A percentile compares a stretch with the other conserved stretches of the same genome.
phyloP scores from a whole-genome alignment of 352 stramenopile species.

The Phytophthora rubi region DNA sequence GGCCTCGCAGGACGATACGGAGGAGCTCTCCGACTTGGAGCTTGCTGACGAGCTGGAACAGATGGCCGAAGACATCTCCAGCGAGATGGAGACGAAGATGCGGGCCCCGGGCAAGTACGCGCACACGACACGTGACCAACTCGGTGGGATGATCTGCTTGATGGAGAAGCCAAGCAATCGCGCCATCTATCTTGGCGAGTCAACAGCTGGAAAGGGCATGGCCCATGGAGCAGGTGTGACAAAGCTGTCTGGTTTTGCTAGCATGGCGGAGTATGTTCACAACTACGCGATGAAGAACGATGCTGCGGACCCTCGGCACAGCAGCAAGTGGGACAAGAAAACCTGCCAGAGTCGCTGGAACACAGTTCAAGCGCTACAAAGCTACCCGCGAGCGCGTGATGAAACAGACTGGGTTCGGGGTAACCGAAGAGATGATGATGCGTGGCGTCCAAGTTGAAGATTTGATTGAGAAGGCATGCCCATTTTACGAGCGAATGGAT shows the following conservation, averaged over 20 bases:
- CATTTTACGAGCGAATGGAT: too few relatives aligned
- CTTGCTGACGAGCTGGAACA: not conserved
- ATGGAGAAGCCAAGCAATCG: conserved; percentile 1
- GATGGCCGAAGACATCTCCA: not conserved
- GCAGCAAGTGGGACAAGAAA: too few relatives aligned
- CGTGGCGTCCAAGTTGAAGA: too few relatives aligned
- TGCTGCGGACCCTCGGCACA: not conserved
- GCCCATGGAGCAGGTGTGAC: not conserved
- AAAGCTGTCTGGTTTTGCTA: not conserved
- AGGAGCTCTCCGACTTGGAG: conserved; percentile 1
- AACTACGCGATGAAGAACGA: not conserved
- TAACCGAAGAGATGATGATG: too few relatives aligned
- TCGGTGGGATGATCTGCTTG: not conserved
- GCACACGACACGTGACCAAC: not conserved
- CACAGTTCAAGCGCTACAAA: too few relatives aligned
- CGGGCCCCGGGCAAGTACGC: conserved; percentile 1
- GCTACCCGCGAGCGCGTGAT: too few relatives aligned
- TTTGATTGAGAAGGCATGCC: too few relatives aligned
- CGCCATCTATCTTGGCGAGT: not conserved
- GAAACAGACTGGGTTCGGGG: too few relatives aligned
- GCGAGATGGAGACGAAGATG: not conserved
- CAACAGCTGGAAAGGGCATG: not conserved
- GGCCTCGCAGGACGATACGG: not conserved
- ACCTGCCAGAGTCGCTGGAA: too few relatives aligned
- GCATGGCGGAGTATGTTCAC: not conserved